Conservation (phyloP, 2,329 filamentous ascomycete genomes). For the Tympanopsis confertula region DNA sequence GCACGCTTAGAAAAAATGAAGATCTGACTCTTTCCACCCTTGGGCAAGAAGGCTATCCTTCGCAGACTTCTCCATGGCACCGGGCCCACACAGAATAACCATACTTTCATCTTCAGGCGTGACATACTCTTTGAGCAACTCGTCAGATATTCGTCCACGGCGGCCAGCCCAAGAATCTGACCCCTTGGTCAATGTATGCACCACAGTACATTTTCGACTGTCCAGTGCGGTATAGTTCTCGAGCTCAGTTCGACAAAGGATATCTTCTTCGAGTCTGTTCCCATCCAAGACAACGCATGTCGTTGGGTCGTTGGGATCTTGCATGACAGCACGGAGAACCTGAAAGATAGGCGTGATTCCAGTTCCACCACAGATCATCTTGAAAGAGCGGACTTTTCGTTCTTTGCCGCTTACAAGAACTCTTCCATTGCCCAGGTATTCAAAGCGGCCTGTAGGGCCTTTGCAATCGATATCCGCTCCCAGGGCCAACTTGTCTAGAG, state of each 20-base stretch:
- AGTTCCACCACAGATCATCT: constrained; percentile 82
- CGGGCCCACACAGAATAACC: constrained; percentile 71
- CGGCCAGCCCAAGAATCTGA: constrained; percentile 55
- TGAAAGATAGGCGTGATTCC: constrained; percentile 89
- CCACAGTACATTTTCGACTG: constrained; percentile 43
- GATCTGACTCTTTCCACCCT: constrained; percentile 62
- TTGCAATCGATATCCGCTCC: constrained; percentile 74
- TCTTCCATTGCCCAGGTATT: constrained; percentile 58
- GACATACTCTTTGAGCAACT: constrained; percentile 49
- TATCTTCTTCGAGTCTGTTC: constrained; percentile 68
- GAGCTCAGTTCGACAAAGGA: constrained; percentile 66
- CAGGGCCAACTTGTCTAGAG: constrained; percentile 60
- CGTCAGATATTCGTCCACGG: constrained; percentile 53
- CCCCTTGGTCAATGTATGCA: constrained; percentile 60
- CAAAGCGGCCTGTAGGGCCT: constrained; percentile 76
- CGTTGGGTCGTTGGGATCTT: constrained; percentile 50
- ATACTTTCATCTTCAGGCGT: constrained; percentile 39
- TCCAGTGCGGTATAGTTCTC: constrained; percentile 47
- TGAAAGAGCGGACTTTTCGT: constrained; percentile 51
- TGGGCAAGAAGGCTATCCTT: constrained; percentile 41
- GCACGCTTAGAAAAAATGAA: constrained; percentile 72
- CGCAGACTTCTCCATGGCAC: constrained; percentile 58
- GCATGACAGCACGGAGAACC: constrained; percentile 64
- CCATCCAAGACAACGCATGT: constrained; percentile 66
- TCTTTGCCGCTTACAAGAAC: constrained; percentile 47